Base-by-base conservation (phyloP, 2,329 filamentous ascomycete genomes). In the Simplicillium sp. region DNA sequence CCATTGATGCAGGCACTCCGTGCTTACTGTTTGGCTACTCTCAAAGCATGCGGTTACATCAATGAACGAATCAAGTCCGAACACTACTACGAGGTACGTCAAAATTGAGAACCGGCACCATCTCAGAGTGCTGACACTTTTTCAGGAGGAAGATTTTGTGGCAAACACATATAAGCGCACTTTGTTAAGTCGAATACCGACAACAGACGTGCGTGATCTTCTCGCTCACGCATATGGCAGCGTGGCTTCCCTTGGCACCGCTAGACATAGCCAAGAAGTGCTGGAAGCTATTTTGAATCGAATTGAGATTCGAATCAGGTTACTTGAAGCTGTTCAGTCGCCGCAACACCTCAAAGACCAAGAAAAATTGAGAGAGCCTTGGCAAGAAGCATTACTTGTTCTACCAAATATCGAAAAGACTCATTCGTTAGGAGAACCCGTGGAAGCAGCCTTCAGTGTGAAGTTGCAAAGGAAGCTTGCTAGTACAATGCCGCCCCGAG, bases 111-210 rank as follows among this genome's bases (percentile, higher is more conserved):
- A 31, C 17, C 9, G 11, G 20, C 4, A 14, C 11, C 5, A 15
- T 29, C 11, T 29, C 15, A 11, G 12, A 12, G 17, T 15, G 12
- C 7, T 4, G 9, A 14, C 1, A n/a, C 14, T 11, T 40, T 11
- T 41, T 11, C 36, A 90, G 82, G 92, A 98, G 63, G 92, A 98
- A 61, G 92, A 98, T 55, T 96, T 98, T 56, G 87, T 94, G 15
- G 89, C 87, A 7, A 88, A 94, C 58, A 84, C 89, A 0, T 97
- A 92, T 57, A 84, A 88, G 50, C 77, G 89, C 31, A 79, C 77
- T 11, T 67, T 98, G 1, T 70, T 97, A 7, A 77, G 80, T 18
- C 64, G 72, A 12, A 70, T 90, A 43, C 66, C 75, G 13, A 60
- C 70, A 3, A 64, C 69, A 5, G 67, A 73, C n/a, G 70, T 87